phyloP scores from a whole-genome alignment of 164 flowering plant species.

The Buxus sempervirens region DNA sequence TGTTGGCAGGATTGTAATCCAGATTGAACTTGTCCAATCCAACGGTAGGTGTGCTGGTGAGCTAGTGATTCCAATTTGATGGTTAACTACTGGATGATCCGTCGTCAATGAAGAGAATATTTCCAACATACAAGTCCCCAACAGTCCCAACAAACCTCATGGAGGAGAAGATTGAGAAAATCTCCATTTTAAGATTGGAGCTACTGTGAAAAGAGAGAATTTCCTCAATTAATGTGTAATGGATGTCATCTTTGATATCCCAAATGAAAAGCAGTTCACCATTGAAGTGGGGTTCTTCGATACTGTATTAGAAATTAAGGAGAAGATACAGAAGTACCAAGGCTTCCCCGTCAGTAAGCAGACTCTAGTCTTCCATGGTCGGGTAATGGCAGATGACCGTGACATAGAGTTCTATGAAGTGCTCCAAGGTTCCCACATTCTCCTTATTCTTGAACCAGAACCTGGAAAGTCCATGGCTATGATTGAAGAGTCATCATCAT shows the following conservation, averaged over 20 bases:
- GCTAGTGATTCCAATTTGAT: too few relatives aligned
- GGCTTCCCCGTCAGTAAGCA: conserved; percentile 49
- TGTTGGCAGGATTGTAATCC: too few relatives aligned
- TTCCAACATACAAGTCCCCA: too few relatives aligned
- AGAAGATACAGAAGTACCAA: conserved; percentile 53
- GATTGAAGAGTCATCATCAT: conserved; percentile 4
- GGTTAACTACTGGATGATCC: too few relatives aligned
- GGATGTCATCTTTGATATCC: conserved; percentile 60
- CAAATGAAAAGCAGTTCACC: conserved; percentile 34
- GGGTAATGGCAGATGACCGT: conserved; percentile 42
- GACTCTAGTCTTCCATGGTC: conserved; percentile 57
- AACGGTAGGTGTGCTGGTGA: too few relatives aligned
- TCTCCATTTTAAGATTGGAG: too few relatives aligned
- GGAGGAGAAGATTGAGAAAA: too few relatives aligned
- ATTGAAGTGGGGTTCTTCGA: conserved; percentile 79
- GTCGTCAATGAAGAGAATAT: too few relatives aligned
- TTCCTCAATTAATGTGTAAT: too few relatives aligned
- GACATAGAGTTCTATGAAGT: conserved; percentile 43
- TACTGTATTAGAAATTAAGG: conserved; percentile 65
- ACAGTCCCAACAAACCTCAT: too few relatives aligned
- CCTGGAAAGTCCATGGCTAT: conserved; percentile 7
- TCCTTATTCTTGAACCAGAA: conserved; percentile 33
- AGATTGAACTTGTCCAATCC: too few relatives aligned
- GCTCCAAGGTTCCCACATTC: conserved; percentile 50
- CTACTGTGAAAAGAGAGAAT: too few relatives aligned